Evolutionary conservation across 1,284 basidiomycete genomes (phyloP).

Genomic region (Malassezia equina): DNA sequence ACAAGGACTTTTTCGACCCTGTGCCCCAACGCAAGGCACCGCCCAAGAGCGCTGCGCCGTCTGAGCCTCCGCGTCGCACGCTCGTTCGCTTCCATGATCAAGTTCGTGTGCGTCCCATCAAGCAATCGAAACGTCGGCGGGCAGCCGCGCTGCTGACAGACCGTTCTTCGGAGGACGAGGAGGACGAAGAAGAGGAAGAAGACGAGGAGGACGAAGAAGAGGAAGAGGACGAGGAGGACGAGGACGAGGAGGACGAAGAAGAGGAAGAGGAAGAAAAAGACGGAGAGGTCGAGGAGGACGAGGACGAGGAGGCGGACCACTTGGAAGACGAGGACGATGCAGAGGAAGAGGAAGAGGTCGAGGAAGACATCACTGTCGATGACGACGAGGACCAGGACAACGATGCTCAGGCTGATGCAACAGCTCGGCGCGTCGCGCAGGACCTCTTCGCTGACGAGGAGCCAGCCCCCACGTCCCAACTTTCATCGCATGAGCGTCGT

Average conservation of each 20-base stretch:
- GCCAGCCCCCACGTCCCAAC: conserved; percentile 48
- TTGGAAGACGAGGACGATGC: conserved; percentile 26
- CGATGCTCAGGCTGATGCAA: conserved; percentile 34
- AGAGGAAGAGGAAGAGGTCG: conserved; percentile 31
- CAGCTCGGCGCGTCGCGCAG: conserved; percentile 52
- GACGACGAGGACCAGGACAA: conserved; percentile 30
- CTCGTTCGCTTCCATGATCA: conserved; percentile 18
- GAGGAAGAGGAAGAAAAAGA: conserved; percentile 48
- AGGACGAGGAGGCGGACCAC: conserved; percentile 14
- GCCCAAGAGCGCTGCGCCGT: not conserved
- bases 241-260: conserved; percentile 21
- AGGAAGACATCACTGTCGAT: conserved; percentile 32
- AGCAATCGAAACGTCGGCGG: not conserved
- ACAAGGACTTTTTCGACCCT: conserved; percentile 59
- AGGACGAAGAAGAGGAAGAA: conserved; percentile 12
- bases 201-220: conserved; percentile 4
- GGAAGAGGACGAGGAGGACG: conserved; percentile 7
- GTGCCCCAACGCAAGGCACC: conserved; percentile 21
- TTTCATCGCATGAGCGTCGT: conserved; percentile 53
- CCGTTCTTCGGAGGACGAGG: conserved; percentile 5
- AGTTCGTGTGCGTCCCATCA: conserved; percentile 17
- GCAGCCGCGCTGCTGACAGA: conserved; percentile 3
- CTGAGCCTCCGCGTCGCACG: not conserved
- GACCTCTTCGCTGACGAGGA: conserved; percentile 55
- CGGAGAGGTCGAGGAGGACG: conserved; percentile 26